Conservation (phyloP, 2,329 filamentous ascomycete genomes). For the Pestalotiopsis sp. region DNA sequence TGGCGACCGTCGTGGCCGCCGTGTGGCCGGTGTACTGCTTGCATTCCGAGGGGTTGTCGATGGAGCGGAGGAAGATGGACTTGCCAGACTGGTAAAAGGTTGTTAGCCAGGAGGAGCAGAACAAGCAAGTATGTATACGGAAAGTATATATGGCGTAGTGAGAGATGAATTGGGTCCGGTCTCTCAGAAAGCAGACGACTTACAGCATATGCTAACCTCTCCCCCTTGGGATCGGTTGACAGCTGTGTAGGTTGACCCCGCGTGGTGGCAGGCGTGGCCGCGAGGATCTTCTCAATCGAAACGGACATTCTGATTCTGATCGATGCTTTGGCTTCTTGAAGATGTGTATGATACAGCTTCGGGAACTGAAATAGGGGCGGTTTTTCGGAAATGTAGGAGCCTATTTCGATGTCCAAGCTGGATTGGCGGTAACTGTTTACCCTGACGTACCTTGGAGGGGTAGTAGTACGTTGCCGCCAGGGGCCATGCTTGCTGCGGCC, state of each 20-base stretch:
- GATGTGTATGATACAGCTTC: not conserved
- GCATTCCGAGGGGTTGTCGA: conserved; percentile 82
- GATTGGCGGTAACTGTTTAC: conserved; percentile 6
- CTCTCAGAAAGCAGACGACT: conserved; percentile 32
- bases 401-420: not conserved
- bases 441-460: not conserved
- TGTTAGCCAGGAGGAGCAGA: not conserved
- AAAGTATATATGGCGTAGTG: not conserved
- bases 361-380: not conserved
- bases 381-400: not conserved
- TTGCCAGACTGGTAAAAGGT: conserved; percentile 73
- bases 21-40: conserved; percentile 95
- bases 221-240: conserved; percentile 84
- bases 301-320: conserved; percentile 49
- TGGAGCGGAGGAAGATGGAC: conserved; percentile 93
- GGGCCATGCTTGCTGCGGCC: not conserved
- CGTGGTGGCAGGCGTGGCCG: conserved; percentile 79
- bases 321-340: not conserved
- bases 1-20: conserved; percentile 84
- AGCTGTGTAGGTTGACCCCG: conserved; percentile 89
- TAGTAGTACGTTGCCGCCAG: not conserved
- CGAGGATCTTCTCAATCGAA: conserved; percentile 72
- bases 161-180: not conserved
- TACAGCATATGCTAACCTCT: conserved; percentile 91
- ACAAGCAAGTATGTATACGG: not conserved